Percentiles rank a stretch among this genome's conserved stretches.
phyloP scores from a whole-genome alignment of 2,329 filamentous ascomycete genomes.

The Neospermospora avenae region DNA sequence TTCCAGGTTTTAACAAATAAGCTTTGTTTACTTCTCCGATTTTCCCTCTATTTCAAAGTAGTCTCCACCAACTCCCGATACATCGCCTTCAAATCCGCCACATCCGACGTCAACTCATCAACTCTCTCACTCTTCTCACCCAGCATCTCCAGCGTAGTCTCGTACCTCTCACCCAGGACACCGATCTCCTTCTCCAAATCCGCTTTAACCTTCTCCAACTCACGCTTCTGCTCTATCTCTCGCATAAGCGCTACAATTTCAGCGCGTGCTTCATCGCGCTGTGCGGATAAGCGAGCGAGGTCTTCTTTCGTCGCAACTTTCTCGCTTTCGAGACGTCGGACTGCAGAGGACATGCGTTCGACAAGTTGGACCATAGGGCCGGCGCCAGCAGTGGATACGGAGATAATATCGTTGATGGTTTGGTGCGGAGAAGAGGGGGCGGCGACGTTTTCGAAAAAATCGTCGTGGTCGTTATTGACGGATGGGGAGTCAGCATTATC shows the following conservation, averaged over 20 bases:
- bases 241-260: constrained; percentile 91
- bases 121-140: constrained; percentile 96
- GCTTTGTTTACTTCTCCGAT: too few species aligned
- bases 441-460: constrained; percentile 51
- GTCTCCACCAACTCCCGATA: constrained; percentile 89
- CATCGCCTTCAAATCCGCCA: constrained; percentile 91
- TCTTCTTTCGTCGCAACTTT: constrained; percentile 89
- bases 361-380: constrained; percentile 94
- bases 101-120: constrained; percentile 84
- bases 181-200: constrained; percentile 66
- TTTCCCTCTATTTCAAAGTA: constrained; percentile 60
- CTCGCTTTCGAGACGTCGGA: constrained; percentile 86
- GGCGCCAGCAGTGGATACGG: constrained; percentile 82
- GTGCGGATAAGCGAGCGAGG: constrained; percentile 71
- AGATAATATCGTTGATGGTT: constrained; percentile 79
- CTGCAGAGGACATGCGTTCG: constrained; percentile 91
- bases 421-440: constrained; percentile 61
- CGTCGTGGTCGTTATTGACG: constrained; percentile 39
- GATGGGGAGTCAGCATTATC: constrained; percentile 27
- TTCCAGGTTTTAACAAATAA: background rate
- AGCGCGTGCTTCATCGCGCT: constrained; percentile 85
- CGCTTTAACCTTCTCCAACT: constrained; percentile 55
- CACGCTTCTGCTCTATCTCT: constrained; percentile 70
- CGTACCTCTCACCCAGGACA: constrained; percentile 72
- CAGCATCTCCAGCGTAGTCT: constrained; percentile 89